Evolutionary conservation across 139 green algal species (phyloP), one percentile per base, ranked within the genome.

Genomic region (Mesotaenium endlicherianum): DNA sequence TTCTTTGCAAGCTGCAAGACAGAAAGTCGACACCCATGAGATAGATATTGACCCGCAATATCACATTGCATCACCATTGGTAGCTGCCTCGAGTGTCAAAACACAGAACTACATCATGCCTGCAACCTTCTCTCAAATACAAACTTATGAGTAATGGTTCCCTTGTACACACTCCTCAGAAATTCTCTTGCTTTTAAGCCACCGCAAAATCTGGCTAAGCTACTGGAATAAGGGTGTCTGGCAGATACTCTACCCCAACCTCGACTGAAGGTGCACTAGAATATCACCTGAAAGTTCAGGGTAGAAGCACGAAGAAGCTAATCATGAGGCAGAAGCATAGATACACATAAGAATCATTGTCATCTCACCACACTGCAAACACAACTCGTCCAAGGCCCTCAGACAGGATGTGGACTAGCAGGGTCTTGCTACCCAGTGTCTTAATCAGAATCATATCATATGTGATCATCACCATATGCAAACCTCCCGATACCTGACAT

Each of bases 1-100:
- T 78, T 78, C 70, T 64, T 72, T 36, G 60, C 43, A 72, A 72
- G 60, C 60, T 72, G 60, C 60, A 38, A 36, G 43, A 72, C 20
- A 72, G 14, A 75, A 31, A 16, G 14, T 16, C 17, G 36, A 26
- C 64, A 42, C 14, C 64, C 64, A 11, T 16, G 17, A 17, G 11
- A 31, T 11, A 75, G 16, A 75, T 17, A 75, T 50, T 17, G 36
- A 75, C 11, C 11, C 16, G 31, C 14, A 75, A 14, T 45, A 75
- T 50, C 14, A 75, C 64, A 75, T 26, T 50, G 64, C 50, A 20
- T 26, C 50, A 34, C 50, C 20, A 26, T 20, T 64, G 20, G 50
- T 34, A 64, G 26, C 20, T 64, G 20, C 20, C 26, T 44, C 64
- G 16, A 58, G 14, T 16, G 16, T 58, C 64, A 47, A 14, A 75